Evolutionary conservation across 192 early-diverging fungal genomes (phyloP).

Genomic region (Dispira simplex): DNA sequence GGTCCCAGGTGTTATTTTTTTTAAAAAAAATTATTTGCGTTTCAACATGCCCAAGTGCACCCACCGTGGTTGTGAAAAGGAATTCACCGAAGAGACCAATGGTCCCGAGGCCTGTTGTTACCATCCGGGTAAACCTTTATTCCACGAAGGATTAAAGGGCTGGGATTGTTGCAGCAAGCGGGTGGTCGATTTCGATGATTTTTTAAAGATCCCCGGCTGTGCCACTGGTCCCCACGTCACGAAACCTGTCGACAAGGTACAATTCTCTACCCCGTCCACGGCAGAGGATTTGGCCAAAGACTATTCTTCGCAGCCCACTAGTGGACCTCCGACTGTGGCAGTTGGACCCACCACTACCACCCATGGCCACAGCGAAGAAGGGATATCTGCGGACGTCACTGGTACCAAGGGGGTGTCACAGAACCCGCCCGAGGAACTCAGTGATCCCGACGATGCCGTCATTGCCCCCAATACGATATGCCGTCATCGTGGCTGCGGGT

Average conservation of each 20-base stretch:
- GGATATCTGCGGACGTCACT: conserved; percentile 16
- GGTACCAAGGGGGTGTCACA: conserved; percentile 17
- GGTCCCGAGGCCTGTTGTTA: conserved; percentile 65
- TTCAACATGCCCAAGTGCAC: conserved; percentile 42
- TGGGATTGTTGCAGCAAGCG: conserved; percentile 91
- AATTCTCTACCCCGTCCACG: conserved; percentile 7
- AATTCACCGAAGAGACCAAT: conserved; percentile 60
- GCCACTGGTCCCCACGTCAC: conserved; percentile 54
- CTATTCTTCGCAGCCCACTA: conserved; percentile 19
- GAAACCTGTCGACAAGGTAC: conserved; percentile 12
- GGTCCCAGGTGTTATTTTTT: no score
- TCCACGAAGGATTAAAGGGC: conserved; percentile 92
- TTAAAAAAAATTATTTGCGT: no score
- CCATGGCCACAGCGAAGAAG: conserved; percentile 13
- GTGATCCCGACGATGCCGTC: conserved; percentile 57
- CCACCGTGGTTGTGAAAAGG: conserved; percentile 75
- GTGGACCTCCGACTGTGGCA: conserved; percentile 26
- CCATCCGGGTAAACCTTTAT: conserved; percentile 80
- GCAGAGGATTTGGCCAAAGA: background rate
- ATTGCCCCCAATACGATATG: conserved; percentile 63
- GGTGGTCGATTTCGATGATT: conserved; percentile 83
- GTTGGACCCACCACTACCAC: conserved; percentile 14
- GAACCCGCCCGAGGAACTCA: conserved; percentile 43
- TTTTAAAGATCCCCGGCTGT: conserved; percentile 82
- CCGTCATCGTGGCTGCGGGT: conserved; percentile 67